phyloP scores from a whole-genome alignment of 2,329 filamentous ascomycete species.

The Aspergillus neotritici region DNA sequence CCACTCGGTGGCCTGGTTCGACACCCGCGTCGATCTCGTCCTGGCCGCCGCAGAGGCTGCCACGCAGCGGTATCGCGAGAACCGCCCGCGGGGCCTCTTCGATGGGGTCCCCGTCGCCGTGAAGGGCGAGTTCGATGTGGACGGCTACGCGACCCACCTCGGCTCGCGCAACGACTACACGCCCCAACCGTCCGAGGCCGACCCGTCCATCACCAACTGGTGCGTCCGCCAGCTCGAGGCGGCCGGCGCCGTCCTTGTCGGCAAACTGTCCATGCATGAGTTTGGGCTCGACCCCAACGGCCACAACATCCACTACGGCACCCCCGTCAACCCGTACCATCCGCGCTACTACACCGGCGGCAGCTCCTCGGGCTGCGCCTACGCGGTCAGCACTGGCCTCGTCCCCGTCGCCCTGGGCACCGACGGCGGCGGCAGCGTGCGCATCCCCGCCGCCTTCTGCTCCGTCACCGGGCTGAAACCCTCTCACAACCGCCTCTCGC shows the following conservation, averaged over 20 bases:
- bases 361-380: slow-evolving; percentile 65
- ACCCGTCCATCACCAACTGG: slow-evolving; percentile 52
- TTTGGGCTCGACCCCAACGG: slow-evolving; percentile 68
- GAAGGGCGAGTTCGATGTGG: slow-evolving; percentile 67
- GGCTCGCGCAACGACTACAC: slow-evolving; percentile 55
- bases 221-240: slow-evolving; percentile 61
- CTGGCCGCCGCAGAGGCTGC: slow-evolving; percentile 61
- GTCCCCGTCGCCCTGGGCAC: slow-evolving; percentile 48
- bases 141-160: slow-evolving; percentile 58
- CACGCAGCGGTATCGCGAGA: slow-evolving; percentile 59
- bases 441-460: slow-evolving; percentile 64
- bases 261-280: slow-evolving; percentile 71
- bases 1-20: slow-evolving; percentile 63
- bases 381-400: slow-evolving; percentile 59
- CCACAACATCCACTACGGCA: slow-evolving; percentile 65
- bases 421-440: slow-evolving; percentile 64
- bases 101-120: slow-evolving; percentile 73
- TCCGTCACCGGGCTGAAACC: slow-evolving; percentile 71
- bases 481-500: slow-evolving; percentile 52
- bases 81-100: slow-evolving; percentile 58
- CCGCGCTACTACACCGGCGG: slow-evolving; percentile 66
- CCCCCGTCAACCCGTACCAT: slow-evolving; percentile 68
- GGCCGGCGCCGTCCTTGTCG: slow-evolving; percentile 63
- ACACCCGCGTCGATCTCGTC: slow-evolving; percentile 54
- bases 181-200: slow-evolving; percentile 27